Evolutionary conservation across 2,329 filamentous ascomycete genomes (phyloP), one percentile per base, ranked within the genome.

Genomic region (Botryotinia calthae): DNA sequence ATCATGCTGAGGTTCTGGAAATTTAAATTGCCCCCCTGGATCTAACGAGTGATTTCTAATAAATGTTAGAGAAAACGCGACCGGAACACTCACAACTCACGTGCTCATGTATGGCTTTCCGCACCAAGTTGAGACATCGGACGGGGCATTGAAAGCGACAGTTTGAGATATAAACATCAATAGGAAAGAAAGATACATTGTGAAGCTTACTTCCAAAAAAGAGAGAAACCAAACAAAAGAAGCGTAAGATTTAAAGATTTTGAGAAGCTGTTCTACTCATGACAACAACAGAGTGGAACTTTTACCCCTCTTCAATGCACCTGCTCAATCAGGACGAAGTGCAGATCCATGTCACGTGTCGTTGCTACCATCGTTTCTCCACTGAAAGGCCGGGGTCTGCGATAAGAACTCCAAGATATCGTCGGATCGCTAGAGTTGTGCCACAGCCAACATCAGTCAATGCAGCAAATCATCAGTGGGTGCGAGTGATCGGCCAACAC

Each of bases 11-110:
- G 73, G 75, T 12, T 74, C 28, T 83, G 86, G 85, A 46, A 82
- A 80, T 12, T 81, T 75, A 9, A 87, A 81, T 77, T 82, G 81
- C 31, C 86, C 86, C 48, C 84, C 85, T 0, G 85, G 86, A 74
- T 86, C 79, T 75, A 85, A 83, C 1, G 84, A 83, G 6, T 82
- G 81, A 72, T 85, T 83, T 65, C 85, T 85, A 59, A 28, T 6
- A 44, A 20, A 73, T 74, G 37, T 64, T 18, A 63, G 28, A 44
- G 12, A 64, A 4, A 28, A 28, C 3, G 28, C 54, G 14, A 22
- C 6, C n/a, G 5, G 18, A 22, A 14, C 25, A 28, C 12, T 9
- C 10, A 28, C 51, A 71, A 77, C 80, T 78, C 76, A 84, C 81
- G 78, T 81, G 54, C 79, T 78, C 46, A 78, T 78, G 76, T 85